phyloP scores from a whole-genome alignment of 768 basidiomycete species.

The Tricholoma furcatifolium region DNA sequence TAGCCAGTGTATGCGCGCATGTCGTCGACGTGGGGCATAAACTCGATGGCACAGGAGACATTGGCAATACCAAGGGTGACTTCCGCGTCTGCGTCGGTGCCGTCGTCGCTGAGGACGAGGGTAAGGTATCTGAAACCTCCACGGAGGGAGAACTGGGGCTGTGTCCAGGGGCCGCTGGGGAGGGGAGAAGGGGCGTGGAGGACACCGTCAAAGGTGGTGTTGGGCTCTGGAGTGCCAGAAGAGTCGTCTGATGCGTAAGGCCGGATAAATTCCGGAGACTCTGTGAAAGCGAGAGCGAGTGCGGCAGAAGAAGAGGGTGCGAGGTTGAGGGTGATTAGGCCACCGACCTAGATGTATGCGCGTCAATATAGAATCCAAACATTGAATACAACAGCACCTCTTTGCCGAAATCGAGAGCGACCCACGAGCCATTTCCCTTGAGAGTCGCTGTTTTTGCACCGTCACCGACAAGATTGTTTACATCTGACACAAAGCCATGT shows the following conservation, averaged over 20 bases:
- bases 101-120: constrained; percentile 33
- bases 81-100: constrained; percentile 28
- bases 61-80: constrained; percentile 40
- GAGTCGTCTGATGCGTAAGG: constrained; percentile 55
- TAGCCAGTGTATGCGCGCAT: constrained; percentile 51
- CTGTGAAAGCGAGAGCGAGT: constrained; percentile 56
- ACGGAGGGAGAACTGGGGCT: constrained; percentile 41
- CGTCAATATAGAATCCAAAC: not conserved
- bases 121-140: constrained; percentile 58
- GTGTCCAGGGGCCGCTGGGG: constrained; percentile 42
- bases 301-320: constrained; percentile 36
- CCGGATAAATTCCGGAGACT: constrained; percentile 54
- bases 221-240: constrained; percentile 40
- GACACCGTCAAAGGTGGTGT: constrained; percentile 41
- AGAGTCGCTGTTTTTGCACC: constrained; percentile 38
- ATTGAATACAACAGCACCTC: constrained; percentile 32
- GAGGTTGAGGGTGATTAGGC: constrained; percentile 49
- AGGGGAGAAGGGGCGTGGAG: constrained; percentile 38
- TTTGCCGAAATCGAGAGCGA: constrained; percentile 54
- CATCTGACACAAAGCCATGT: constrained; percentile 33
- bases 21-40: constrained; percentile 51
- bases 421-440: constrained; percentile 38
- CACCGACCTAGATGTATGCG: constrained; percentile 42
- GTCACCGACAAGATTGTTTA: constrained; percentile 29
- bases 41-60: constrained; percentile 48